These are phyloP conservation scores for Boletus semigastroideus DNA, from an alignment of 1,284 basidiomycete species.

Conservation along the genomic window DNA sequence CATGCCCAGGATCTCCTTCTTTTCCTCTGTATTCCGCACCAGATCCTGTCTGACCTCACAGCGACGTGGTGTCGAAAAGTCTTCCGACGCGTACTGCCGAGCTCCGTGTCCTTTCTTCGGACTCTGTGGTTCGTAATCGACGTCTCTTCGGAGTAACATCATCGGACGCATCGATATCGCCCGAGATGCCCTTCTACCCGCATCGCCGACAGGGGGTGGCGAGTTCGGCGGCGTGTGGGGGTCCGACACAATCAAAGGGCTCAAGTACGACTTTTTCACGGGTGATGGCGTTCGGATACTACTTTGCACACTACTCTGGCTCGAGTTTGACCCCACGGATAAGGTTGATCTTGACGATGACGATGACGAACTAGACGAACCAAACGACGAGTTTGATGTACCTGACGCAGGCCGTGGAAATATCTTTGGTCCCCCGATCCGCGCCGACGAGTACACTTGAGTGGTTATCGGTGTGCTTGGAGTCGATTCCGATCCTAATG, in stretches of 20 bases:
- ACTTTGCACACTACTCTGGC: constrained; percentile 33
- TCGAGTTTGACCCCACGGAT: constrained; percentile 41
- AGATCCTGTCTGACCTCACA: constrained; percentile 7
- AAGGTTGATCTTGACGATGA: constrained; percentile 44
- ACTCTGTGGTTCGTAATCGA: constrained; percentile 67
- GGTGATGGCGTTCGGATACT: constrained; percentile 25
- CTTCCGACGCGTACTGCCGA: constrained; percentile 33
- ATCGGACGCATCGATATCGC: constrained; percentile 44
- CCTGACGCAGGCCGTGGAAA: constrained; percentile 25
- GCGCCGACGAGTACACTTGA: constrained; percentile 33
- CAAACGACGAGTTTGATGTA: constrained; percentile 30
- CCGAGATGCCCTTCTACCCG: constrained; percentile 18
- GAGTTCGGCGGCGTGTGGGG: constrained; percentile 35
- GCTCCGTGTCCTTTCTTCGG: constrained; percentile 49
- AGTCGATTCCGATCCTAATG: constrained; percentile 17
- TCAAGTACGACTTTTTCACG: constrained; percentile 34
- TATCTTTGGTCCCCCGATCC: constrained; percentile 20
- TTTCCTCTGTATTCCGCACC: constrained; percentile 74
- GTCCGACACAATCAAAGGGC: constrained; percentile 12
- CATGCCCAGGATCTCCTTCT: constrained; percentile 75
- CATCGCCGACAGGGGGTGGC: constrained; percentile 27
- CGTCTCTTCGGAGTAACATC: constrained; percentile 64
- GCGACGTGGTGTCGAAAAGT: constrained; percentile 7
- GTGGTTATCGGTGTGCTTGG: constrained; percentile 34
- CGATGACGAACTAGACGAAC: constrained; percentile 25